These are phyloP conservation scores for Yamadazyma sp. DNA, from an alignment of 805 yeast genomes.

Conservation along the genomic window DNA sequence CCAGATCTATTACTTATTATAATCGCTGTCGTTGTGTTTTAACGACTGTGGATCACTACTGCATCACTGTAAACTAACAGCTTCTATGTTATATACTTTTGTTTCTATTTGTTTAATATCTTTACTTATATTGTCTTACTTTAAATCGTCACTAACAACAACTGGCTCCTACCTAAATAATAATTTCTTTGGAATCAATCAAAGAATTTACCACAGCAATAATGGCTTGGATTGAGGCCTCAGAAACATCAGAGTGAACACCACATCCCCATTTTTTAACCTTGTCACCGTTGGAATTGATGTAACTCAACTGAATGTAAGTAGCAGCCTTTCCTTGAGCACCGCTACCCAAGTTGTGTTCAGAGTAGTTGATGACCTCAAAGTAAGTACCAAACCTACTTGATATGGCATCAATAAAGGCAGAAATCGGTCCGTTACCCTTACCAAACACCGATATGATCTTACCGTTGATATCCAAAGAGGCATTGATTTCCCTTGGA, in stretches of 20 bases:
- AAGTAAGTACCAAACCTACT: slow-evolving; percentile 50
- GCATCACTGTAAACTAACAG: background rate
- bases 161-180: too few species aligned
- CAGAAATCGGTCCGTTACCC: slow-evolving; percentile 81
- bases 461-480: slow-evolving; percentile 19
- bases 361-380: slow-evolving; percentile 66
- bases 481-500: slow-evolving; percentile 50
- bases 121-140: too few species aligned
- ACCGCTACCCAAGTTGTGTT: slow-evolving; percentile 73
- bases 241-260: slow-evolving; percentile 42
- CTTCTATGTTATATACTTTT: too few species aligned
- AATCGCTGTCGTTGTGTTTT: too few species aligned
- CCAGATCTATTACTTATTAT: too few species aligned
- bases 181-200: slow-evolving; percentile 29
- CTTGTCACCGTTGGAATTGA: slow-evolving; percentile 37
- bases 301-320: slow-evolving; percentile 54
- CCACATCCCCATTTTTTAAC: slow-evolving; percentile 45
- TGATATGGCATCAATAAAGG: slow-evolving; percentile 65
- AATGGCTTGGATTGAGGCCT: slow-evolving; percentile 59
- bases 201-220: slow-evolving; percentile 54
- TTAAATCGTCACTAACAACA: too few species aligned
- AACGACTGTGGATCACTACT: too few species aligned
- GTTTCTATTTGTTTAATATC: background rate
- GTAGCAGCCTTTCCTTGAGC: slow-evolving; percentile 74
- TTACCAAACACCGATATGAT: slow-evolving; percentile 46